Conservation (phyloP, 106 monocot genomes). For the Phalaenopsis equestris region DNA sequence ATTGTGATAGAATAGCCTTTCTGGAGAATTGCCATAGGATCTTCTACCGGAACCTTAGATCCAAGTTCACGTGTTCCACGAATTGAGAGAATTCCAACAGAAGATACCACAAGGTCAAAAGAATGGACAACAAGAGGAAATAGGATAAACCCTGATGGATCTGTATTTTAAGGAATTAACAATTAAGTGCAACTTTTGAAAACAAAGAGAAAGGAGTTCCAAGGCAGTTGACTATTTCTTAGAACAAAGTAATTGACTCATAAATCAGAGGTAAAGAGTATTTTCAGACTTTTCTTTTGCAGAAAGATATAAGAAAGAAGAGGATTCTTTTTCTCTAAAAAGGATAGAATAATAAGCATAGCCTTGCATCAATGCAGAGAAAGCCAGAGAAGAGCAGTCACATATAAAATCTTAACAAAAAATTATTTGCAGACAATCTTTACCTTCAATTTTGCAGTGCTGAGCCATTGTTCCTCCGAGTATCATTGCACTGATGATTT, state of each 20-base stretch:
- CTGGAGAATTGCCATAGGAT: slow-evolving; percentile 94
- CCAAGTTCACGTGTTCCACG: slow-evolving; percentile 80
- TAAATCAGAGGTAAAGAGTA: not conserved
- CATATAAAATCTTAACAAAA: not conserved
- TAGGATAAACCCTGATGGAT: slow-evolving; percentile 94
- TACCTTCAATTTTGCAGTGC: slow-evolving; percentile 95
- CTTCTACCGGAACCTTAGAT: slow-evolving; percentile 47
- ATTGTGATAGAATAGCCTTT: slow-evolving; percentile 96
- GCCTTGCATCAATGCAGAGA: not conserved
- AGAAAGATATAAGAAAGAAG: not conserved
- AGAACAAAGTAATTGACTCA: not conserved
- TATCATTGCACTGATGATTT: slow-evolving; percentile 99
- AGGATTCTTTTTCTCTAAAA: not conserved
- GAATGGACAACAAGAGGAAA: slow-evolving; percentile 98
- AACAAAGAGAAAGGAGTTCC: not conserved
- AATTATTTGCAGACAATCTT: slow-evolving; percentile 2
- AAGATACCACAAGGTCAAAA: slow-evolving; percentile 94
- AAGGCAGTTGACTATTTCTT: not conserved
- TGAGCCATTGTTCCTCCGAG: slow-evolving; percentile 98
- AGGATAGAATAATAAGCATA: not conserved
- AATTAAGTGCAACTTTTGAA: not conserved
- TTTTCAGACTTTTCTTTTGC: not conserved
- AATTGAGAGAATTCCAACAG: slow-evolving; percentile 85
- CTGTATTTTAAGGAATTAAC: slow-evolving; percentile 28
- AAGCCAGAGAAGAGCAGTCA: not conserved